Percentiles rank a stretch among this genome's conserved stretches.
Conservation (phyloP, 2,329 filamentous ascomycete species). For the Trichophyton verrucosum region DNA sequence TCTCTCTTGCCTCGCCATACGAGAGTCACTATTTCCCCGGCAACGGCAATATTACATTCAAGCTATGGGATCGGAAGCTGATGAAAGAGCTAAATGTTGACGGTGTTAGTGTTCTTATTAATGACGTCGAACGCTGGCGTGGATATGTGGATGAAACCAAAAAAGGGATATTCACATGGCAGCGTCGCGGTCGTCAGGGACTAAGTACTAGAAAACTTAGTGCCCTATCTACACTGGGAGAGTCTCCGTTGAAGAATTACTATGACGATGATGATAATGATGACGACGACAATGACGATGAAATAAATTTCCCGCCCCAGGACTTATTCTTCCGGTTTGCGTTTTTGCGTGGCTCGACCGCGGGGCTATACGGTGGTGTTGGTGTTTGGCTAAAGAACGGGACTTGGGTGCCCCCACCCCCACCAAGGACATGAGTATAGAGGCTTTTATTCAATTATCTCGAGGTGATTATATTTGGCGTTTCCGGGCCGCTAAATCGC, state of each 20-base stretch:
- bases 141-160: constrained; percentile 42
- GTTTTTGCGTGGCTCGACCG: constrained; percentile 31
- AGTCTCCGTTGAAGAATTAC: not conserved
- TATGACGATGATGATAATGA: constrained; percentile 7
- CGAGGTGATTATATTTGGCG: not conserved
- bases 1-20: constrained; percentile 33
- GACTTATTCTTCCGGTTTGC: constrained; percentile 38
- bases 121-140: constrained; percentile 51
- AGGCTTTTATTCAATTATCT: not conserved
- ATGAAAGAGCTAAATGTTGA: constrained; percentile 36
- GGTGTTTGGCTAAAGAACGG: constrained; percentile 26
- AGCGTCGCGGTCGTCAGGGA: constrained; percentile 30
- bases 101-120: constrained; percentile 48
- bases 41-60: constrained; percentile 36
- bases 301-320: constrained; percentile 22
- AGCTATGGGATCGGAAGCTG: constrained; percentile 30
- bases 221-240: constrained; percentile 9
- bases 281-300: constrained; percentile 8
- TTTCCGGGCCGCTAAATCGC: not conserved
- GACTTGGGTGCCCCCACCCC: constrained; percentile 14
- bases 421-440: constrained; percentile 10
- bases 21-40: constrained; percentile 17
- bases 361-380: constrained; percentile 27
- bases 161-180: constrained; percentile 41
- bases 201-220: constrained; percentile 21